These are phyloP conservation scores for Chamaecyparis obtusa DNA, from an alignment of 75 land plant genomes.

Conservation along the genomic window DNA sequence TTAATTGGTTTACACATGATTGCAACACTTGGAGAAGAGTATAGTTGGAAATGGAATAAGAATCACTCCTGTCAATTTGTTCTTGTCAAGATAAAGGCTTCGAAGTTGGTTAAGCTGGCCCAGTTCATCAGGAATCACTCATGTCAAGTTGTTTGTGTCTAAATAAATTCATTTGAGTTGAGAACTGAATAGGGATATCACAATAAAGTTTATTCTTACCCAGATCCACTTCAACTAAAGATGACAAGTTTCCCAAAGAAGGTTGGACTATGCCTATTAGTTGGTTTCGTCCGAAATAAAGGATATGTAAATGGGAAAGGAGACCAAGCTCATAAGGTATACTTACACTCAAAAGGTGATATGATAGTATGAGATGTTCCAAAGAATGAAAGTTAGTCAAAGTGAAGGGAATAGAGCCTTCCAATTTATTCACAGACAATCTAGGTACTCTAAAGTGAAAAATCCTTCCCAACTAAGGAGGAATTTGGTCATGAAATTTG, in stretches of 20 bases:
- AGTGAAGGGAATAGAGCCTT: neutral
- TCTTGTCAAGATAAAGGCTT: neutral
- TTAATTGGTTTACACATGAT: neutral
- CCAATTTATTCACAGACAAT: neutral
- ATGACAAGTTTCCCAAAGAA: neutral
- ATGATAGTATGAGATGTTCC: neutral
- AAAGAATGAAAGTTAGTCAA: neutral
- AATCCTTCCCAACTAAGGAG: too few relatives aligned
- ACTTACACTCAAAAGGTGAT: too few relatives aligned
- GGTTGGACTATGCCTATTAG: neutral
- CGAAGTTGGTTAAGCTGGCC: too few relatives aligned
- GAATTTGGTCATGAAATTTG: too few relatives aligned
- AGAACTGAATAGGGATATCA: neutral
- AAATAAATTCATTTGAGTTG: neutral
- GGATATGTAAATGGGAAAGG: neutral
- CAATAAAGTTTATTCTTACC: neutral
- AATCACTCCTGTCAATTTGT: too few relatives aligned
- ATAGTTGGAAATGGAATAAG: slow-evolving; percentile 21
- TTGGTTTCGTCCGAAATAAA: neutral
- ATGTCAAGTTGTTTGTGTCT: neutral
- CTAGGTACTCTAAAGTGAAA: neutral
- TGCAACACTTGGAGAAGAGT: neutral
- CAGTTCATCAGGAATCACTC: too few relatives aligned
- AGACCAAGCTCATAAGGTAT: neutral
- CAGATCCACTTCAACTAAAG: neutral